Conservation (phyloP, 306 rosid species). For the Oxytropis ochrocephala region DNA sequence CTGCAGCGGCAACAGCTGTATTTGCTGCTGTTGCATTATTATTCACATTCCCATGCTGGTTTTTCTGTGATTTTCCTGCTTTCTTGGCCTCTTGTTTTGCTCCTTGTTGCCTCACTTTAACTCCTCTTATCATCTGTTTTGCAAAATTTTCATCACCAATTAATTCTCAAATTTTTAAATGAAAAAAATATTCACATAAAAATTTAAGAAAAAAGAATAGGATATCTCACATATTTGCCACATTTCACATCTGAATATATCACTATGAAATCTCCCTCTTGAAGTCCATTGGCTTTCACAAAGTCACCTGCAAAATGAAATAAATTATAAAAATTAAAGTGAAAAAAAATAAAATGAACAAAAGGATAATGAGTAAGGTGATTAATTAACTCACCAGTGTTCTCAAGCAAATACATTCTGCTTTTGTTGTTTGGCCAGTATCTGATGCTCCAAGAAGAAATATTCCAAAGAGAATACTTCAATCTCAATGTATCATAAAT, state of each 20-base stretch:
- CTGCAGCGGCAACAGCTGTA: slow-evolving; percentile 4
- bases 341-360: neutral
- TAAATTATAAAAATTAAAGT: neutral
- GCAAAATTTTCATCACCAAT: neutral
- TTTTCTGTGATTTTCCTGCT: slow-evolving; percentile 66
- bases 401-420: slow-evolving; percentile 98
- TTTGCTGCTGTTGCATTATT: slow-evolving; percentile 27
- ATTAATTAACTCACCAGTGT: slow-evolving; percentile 54
- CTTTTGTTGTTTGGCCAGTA: slow-evolving; percentile 99
- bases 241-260: slow-evolving; percentile 84
- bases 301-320: slow-evolving; percentile 60
- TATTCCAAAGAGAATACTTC: slow-evolving; percentile 13
- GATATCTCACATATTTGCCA: slow-evolving; percentile 64
- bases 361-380: neutral
- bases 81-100: slow-evolving; percentile 55
- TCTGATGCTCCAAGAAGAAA: slow-evolving; percentile 59
- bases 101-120: slow-evolving; percentile 78
- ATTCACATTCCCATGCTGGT: slow-evolving; percentile 45
- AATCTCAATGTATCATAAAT: neutral
- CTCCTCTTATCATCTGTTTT: slow-evolving; percentile 89
- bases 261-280: slow-evolving; percentile 97
- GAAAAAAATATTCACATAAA: neutral
- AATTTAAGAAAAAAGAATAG: neutral
- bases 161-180: neutral
- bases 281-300: slow-evolving; percentile 97